Evolutionary conservation across 371 early-diverging fungal genomes (phyloP).

Genomic region (Batkoa obscura): DNA sequence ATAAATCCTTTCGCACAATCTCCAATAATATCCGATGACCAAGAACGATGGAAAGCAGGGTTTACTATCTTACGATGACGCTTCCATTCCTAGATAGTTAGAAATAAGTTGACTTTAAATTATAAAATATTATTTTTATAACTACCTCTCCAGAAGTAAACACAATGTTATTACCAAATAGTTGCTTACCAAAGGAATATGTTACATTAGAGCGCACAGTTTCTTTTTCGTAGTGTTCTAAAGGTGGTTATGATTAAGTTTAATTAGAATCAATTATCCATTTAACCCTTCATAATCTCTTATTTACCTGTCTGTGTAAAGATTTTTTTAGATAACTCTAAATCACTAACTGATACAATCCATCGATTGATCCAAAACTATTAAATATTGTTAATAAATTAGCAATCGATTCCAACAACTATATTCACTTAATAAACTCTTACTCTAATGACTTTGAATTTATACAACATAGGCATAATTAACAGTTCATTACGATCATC

Average conservation of each 20-base stretch:
- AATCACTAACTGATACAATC: background rate
- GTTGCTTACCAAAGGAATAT: too few relatives aligned
- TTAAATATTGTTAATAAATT: background rate
- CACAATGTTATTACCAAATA: background rate
- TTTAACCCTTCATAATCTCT: too few relatives aligned
- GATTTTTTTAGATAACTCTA: background rate
- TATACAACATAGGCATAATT: background rate
- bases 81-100: background rate
- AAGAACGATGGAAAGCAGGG: conserved; percentile 2
- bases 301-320: background rate
- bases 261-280: too few relatives aligned
- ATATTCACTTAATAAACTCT: background rate
- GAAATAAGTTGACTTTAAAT: background rate
- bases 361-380: background rate
- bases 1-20: background rate
- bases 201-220: too few relatives aligned
- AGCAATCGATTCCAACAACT: too few relatives aligned
- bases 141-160: too few relatives aligned
- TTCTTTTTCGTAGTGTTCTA: too few relatives aligned
- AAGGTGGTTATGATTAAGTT: too few relatives aligned
- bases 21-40: background rate
- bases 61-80: background rate
- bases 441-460: background rate
- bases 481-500: background rate
- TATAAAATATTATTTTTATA: too few relatives aligned